phyloP scores from a whole-genome alignment of 352 stramenopile genomes.

The Pythium periplocum region DNA sequence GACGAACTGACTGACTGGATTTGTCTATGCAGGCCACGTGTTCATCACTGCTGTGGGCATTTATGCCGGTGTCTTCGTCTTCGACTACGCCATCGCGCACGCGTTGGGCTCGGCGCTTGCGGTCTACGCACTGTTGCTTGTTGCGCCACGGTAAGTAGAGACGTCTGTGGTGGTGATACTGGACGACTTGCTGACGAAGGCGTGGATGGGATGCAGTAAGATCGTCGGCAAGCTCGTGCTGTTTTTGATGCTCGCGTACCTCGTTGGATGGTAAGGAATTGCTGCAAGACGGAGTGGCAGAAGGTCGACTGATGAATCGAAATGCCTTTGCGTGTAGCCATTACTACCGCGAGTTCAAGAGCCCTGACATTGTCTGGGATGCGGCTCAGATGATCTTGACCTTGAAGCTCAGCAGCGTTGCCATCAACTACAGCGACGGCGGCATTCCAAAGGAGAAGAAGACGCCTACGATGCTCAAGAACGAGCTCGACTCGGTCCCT shows the following conservation, averaged over 20 bases:
- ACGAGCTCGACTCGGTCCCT: slow-evolving; percentile 59
- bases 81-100: slow-evolving; percentile 74
- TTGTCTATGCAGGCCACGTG: slow-evolving; percentile 43
- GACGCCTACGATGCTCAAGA: slow-evolving; percentile 64
- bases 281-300: no score
- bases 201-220: slow-evolving; percentile 23
- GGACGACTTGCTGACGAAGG: no score
- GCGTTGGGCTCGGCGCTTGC: slow-evolving; percentile 47
- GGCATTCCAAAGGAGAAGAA: slow-evolving; percentile 68
- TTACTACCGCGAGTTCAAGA: slow-evolving; percentile 83
- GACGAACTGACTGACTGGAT: not conserved
- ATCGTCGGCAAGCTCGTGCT: slow-evolving; percentile 64
- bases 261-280: slow-evolving; percentile 45
- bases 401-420: slow-evolving; percentile 74
- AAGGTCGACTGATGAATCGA: no score
- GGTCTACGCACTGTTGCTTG: slow-evolving; percentile 67
- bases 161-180: no score
- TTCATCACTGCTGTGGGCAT: slow-evolving; percentile 66
- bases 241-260: slow-evolving; percentile 51
- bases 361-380: slow-evolving; percentile 78
- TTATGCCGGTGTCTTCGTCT: slow-evolving; percentile 68
- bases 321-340: slow-evolving; percentile 29
- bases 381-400: slow-evolving; percentile 85
- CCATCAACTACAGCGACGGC: slow-evolving; percentile 82
- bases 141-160: slow-evolving; percentile 43